Conservation (phyloP, 495 filamentous ascomycete species). For the Aspergillus indologenus region DNA sequence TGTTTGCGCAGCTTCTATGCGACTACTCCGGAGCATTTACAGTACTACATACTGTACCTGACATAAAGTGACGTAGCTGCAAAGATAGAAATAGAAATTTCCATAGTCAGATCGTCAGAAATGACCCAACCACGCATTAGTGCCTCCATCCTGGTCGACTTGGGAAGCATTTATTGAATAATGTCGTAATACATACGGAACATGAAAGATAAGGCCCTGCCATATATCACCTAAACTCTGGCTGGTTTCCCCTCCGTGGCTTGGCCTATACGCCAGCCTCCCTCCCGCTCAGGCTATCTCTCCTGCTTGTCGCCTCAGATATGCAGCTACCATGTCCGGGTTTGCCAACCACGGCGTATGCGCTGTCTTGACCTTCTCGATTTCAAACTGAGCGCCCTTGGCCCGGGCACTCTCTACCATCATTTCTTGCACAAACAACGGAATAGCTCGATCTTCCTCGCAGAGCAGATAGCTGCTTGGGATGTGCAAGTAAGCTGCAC, state of each 20-base stretch:
- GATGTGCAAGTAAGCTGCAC: slow-evolving; percentile 29
- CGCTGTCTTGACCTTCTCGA: slow-evolving; percentile 30
- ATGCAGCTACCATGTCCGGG: slow-evolving; percentile 24
- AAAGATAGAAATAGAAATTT: not conserved
- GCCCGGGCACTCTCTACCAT: slow-evolving; percentile 33
- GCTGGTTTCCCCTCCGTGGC: too few species aligned
- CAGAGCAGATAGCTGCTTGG: slow-evolving; percentile 34
- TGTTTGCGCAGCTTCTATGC: not conserved
- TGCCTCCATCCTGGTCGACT: not conserved
- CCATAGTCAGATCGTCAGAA: too few species aligned
- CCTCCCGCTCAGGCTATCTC: too few species aligned
- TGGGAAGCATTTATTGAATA: not conserved
- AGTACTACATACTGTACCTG: not conserved
- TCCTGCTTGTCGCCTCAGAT: slow-evolving; percentile 29
- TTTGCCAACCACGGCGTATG: slow-evolving; percentile 36
- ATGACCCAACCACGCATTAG: not conserved
- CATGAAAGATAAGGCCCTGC: not conserved
- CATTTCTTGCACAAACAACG: slow-evolving; percentile 35
- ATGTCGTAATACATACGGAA: not conserved
- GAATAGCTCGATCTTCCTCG: slow-evolving; percentile 36
- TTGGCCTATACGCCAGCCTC: not conserved
- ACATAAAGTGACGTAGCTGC: not conserved
- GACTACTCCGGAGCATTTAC: too few species aligned
- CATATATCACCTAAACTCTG: not conserved
- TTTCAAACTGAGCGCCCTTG: slow-evolving; percentile 28